Percentiles rank a stretch among this genome's conserved stretches.
These are phyloP conservation scores for Macrocybe gigantea DNA, from an alignment of 768 basidiomycete genomes.

Conservation along the genomic window DNA sequence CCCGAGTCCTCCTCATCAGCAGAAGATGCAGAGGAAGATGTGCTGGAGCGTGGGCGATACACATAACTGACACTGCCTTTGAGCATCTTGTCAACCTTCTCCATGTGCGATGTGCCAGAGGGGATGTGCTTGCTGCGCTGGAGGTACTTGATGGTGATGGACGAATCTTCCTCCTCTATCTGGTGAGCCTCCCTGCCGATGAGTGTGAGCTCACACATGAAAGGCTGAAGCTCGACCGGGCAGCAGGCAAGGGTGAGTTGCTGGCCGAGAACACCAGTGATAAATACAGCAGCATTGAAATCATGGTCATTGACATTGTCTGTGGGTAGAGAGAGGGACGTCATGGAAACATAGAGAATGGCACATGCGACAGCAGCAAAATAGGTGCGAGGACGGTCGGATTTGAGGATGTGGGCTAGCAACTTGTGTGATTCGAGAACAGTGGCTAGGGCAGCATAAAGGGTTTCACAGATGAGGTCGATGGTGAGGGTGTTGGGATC, in stretches of 20 bases:
- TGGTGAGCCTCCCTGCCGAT: conserved; percentile 47
- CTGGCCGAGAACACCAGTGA: conserved; percentile 55
- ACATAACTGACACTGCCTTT: conserved; percentile 51
- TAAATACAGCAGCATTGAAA: conserved; percentile 31
- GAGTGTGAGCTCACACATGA: conserved; percentile 58
- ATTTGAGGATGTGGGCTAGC: conserved; percentile 49
- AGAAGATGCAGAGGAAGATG: conserved; percentile 5
- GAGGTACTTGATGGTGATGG: conserved; percentile 37
- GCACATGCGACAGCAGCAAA: conserved; percentile 72
- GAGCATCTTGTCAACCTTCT: conserved; percentile 49
- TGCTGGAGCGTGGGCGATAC: neutral
- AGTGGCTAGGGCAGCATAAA: conserved; percentile 77
- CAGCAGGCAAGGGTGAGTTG: conserved; percentile 54
- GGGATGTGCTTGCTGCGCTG: conserved; percentile 28
- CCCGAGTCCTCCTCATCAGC: conserved; percentile 16
- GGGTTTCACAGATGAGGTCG: conserved; percentile 78
- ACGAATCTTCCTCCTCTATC: conserved; percentile 51
- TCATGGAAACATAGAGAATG: conserved; percentile 60
- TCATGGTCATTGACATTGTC: too few relatives aligned
- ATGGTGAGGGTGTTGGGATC: conserved; percentile 55
- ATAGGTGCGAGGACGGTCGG: conserved; percentile 69
- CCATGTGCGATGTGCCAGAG: conserved; percentile 37
- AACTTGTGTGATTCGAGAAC: conserved; percentile 50
- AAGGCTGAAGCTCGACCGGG: conserved; percentile 55
- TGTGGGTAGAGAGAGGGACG: conserved; percentile 27